phyloP scores from a whole-genome alignment of 768 basidiomycete genomes.

The Boletus sensibilis region DNA sequence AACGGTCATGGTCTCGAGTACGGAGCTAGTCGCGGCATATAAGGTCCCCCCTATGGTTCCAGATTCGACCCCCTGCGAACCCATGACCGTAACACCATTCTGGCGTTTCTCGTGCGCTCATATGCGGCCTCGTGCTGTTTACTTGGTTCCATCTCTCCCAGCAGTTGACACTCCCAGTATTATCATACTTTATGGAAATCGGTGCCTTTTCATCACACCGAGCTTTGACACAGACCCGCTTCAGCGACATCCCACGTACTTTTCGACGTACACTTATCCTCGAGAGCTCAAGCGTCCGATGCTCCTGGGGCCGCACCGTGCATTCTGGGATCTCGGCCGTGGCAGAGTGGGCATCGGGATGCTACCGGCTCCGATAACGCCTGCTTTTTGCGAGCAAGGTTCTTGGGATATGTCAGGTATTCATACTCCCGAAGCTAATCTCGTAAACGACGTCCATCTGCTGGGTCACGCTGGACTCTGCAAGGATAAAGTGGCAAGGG shows the following conservation, averaged over 20 bases:
- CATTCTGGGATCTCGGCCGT: not conserved
- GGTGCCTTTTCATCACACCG: slow-evolving; percentile 7
- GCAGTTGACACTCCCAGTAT: slow-evolving; percentile 8
- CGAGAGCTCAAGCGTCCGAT: not conserved
- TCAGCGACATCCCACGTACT: slow-evolving; percentile 11
- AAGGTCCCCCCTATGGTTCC: not conserved
- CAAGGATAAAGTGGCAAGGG: not conserved
- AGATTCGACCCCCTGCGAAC: not conserved
- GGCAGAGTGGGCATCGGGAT: not conserved
- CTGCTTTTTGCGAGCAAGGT: too few species aligned
- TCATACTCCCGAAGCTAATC: not conserved
- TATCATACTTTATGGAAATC: slow-evolving; percentile 6
- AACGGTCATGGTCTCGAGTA: slow-evolving; percentile 4
- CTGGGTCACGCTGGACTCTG: not conserved
- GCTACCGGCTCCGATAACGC: not conserved
- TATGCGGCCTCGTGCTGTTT: slow-evolving; percentile 7
- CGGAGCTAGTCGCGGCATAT: slow-evolving; percentile 5
- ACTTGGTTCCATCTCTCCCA: slow-evolving; percentile 13
- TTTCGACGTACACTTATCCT: slow-evolving; percentile 10
- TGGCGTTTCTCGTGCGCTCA: slow-evolving; percentile 5
- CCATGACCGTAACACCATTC: not conserved
- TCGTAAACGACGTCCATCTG: not conserved
- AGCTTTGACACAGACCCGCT: not conserved
- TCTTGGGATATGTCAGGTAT: too few species aligned
- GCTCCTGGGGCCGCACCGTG: not conserved